These are phyloP conservation scores for Cinnamomum micranthum DNA, from an alignment of 164 flowering plant species.

Conservation along the genomic window DNA sequence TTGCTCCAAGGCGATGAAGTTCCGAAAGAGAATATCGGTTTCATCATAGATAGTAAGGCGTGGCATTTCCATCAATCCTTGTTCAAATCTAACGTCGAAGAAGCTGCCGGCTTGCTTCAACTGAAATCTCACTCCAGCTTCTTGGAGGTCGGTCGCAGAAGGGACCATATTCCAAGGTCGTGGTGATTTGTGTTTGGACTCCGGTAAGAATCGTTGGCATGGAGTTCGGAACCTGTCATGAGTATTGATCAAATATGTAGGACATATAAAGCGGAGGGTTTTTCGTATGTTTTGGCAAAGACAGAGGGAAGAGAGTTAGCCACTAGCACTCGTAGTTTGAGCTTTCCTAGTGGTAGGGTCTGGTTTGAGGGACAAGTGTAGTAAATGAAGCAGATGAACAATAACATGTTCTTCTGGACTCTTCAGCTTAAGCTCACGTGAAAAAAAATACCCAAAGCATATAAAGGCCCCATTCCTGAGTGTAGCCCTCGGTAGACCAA, in stretches of 20 bases:
- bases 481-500: not conserved
- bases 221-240: no score
- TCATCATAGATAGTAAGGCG: slow-evolving; percentile 68
- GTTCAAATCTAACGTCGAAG: slow-evolving; percentile 34
- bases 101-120: slow-evolving; percentile 32
- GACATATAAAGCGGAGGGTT: no score
- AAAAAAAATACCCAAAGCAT: no score
- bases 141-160: slow-evolving; percentile 34
- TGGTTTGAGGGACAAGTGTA: not conserved
- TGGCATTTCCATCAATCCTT: slow-evolving; percentile 51
- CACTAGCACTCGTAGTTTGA: no score
- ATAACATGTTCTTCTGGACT: not conserved
- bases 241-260: no score
- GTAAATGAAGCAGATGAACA: not conserved
- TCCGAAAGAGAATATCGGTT: slow-evolving; percentile 69
- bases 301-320: no score
- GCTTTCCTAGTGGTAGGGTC: no score
- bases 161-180: not conserved
- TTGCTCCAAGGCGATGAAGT: slow-evolving; percentile 78
- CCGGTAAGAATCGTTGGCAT: no score
- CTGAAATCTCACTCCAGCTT: slow-evolving; percentile 44
- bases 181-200: no score
- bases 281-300: no score
- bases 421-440: no score
- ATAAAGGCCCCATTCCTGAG: no score